These are phyloP conservation scores for Metschnikowia dekortorum DNA, from an alignment of 805 yeast species.

Conservation along the genomic window DNA sequence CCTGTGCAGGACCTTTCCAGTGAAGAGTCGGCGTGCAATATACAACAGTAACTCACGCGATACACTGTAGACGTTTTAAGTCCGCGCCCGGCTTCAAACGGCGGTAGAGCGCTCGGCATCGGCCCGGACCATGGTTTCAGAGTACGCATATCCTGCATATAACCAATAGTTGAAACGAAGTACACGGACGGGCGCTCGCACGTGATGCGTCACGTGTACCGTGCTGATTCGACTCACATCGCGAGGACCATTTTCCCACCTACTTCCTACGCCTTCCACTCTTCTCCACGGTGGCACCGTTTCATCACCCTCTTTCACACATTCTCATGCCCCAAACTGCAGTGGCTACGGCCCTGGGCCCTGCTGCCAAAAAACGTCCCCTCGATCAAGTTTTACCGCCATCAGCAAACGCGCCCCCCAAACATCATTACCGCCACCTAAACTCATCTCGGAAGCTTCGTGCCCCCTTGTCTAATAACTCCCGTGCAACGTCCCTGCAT, in stretches of 20 bases:
- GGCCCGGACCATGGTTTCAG: too few species aligned
- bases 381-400: background rate
- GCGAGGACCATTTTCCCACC: background rate
- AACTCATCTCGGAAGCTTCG: background rate
- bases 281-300: background rate
- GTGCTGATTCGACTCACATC: too few species aligned
- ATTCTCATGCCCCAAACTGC: background rate
- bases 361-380: conserved; percentile 3
- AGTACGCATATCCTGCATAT: too few species aligned
- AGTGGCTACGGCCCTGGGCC: background rate
- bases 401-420: background rate
- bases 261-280: background rate
- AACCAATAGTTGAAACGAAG: too few species aligned
- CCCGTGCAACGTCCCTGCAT: background rate
- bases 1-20: too few species aligned
- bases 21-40: too few species aligned
- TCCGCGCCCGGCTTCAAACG: too few species aligned
- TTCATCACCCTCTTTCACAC: background rate
- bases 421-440: background rate
- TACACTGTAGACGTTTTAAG: too few species aligned
- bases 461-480: conserved; percentile 1
- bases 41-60: too few species aligned
- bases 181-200: too few species aligned
- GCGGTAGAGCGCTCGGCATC: too few species aligned
- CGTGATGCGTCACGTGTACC: too few species aligned